A percentile compares a stretch with the other conserved stretches of the same genome.
Conservation (phyloP, 192 early-diverging fungal species). For the Radiomyces spectabilis region DNA sequence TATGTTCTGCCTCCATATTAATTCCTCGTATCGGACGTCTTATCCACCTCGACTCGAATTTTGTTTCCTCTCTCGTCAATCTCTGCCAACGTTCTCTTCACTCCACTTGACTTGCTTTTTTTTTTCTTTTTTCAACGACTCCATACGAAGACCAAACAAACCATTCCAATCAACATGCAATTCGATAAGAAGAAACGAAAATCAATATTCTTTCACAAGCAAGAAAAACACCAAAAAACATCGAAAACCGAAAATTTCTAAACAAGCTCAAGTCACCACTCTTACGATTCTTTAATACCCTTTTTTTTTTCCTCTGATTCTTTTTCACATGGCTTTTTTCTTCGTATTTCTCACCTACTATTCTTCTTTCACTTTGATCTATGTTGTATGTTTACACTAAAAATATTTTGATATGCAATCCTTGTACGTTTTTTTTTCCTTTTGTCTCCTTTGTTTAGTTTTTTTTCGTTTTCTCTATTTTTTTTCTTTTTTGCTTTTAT, state of each 20-base stretch:
- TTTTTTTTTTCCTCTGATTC: too few species aligned
- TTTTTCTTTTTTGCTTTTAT: background rate
- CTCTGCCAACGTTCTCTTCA: background rate
- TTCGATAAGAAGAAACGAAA: background rate
- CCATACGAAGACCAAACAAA: background rate
- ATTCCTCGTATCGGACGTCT: background rate
- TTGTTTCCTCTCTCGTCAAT: background rate
- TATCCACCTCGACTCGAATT: background rate
- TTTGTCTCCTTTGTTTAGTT: background rate
- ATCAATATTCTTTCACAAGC: too few species aligned
- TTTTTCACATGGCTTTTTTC: too few species aligned
- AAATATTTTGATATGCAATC: too few species aligned
- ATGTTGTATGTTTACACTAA: too few species aligned
- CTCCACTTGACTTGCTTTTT: background rate
- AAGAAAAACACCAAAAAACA: too few species aligned
- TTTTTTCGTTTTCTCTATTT: background rate
- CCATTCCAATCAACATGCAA: background rate
- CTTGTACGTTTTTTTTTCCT: background rate
- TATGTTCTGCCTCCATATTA: conserved; percentile 18
- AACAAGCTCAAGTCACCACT: too few species aligned
- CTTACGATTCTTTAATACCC: too few species aligned
- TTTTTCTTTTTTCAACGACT: background rate
- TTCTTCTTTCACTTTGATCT: too few species aligned
- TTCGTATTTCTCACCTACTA: too few species aligned
- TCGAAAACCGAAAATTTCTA: too few species aligned